Evolutionary conservation across 2,329 filamentous ascomycete species (phyloP).

Genomic region (Clathrospora elynae): DNA sequence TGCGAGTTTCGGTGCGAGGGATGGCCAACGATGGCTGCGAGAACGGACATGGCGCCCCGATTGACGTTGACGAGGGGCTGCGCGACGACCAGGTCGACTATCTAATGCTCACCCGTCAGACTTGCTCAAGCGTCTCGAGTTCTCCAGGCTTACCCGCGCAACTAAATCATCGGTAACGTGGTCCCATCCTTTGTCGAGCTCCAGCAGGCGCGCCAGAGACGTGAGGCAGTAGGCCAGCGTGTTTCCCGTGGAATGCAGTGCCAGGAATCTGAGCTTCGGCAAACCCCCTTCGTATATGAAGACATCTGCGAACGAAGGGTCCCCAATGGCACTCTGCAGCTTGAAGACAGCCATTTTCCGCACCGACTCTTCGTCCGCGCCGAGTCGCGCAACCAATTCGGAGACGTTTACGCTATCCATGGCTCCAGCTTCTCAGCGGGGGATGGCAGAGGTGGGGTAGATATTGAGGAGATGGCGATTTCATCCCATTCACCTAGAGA

Average conservation of each 20-base stretch:
- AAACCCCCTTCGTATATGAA: slow-evolving; percentile 92
- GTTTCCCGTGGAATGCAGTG: slow-evolving; percentile 85
- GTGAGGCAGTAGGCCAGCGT: slow-evolving; percentile 94
- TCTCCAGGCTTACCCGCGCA: slow-evolving; percentile 59
- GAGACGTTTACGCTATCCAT: slow-evolving; percentile 63
- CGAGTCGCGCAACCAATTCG: slow-evolving; percentile 63
- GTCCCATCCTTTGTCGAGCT: slow-evolving; percentile 98
- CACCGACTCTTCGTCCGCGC: slow-evolving; percentile 78
- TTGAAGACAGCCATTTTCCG: slow-evolving; percentile 99
- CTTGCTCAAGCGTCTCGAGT: background rate
- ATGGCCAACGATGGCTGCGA: slow-evolving; percentile 90
- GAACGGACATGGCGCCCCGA: slow-evolving; percentile 92
- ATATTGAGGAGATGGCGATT: slow-evolving; percentile 9
- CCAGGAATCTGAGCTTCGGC: slow-evolving; percentile 77
- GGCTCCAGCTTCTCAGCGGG: slow-evolving; percentile 12
- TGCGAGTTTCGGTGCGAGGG: slow-evolving; percentile 64
- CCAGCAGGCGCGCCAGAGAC: slow-evolving; percentile 81
- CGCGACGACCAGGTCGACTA: slow-evolving; percentile 90
- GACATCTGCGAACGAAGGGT: slow-evolving; percentile 93
- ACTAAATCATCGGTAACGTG: slow-evolving; percentile 76
- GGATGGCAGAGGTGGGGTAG: slow-evolving; percentile 20
- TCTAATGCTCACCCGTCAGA: slow-evolving; percentile 50
- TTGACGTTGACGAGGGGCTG: slow-evolving; percentile 98
- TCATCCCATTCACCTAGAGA: slow-evolving; percentile 21
- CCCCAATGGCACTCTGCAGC: slow-evolving; percentile 91